These are phyloP conservation scores for Eustoma russellianum DNA, from an alignment of 257 asterid species.

Conservation along the genomic window DNA sequence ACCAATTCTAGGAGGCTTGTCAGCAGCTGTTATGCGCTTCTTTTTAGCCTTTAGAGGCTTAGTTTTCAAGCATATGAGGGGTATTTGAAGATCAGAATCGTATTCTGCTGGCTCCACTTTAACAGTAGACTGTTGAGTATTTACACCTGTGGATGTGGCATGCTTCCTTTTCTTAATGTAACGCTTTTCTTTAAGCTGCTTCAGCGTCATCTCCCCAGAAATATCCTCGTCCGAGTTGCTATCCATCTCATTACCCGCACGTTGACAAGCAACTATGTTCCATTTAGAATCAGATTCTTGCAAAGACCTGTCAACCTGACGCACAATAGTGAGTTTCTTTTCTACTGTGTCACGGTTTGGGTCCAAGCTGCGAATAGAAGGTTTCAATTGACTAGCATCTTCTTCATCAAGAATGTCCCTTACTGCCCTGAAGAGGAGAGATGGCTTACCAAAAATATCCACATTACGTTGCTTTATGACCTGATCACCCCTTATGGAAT, in stretches of 20 bases:
- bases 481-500: slow-evolving; percentile 33
- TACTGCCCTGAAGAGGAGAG: slow-evolving; percentile 27
- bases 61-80: slow-evolving; percentile 37
- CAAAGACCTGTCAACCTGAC: slow-evolving; percentile 31
- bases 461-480: slow-evolving; percentile 30
- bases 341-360: slow-evolving; percentile 9
- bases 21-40: slow-evolving; percentile 18
- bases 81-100: slow-evolving; percentile 50
- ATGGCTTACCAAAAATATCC: slow-evolving; percentile 32
- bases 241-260: slow-evolving; percentile 13
- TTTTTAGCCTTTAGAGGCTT: slow-evolving; percentile 35
- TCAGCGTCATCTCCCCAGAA: slow-evolving; percentile 42
- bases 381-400: slow-evolving; percentile 18
- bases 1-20: slow-evolving; percentile 15
- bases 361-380: slow-evolving; percentile 1
- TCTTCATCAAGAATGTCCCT: slow-evolving; percentile 40
- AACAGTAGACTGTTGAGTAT: slow-evolving; percentile 13
- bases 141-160: slow-evolving; percentile 8
- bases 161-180: slow-evolving; percentile 50
- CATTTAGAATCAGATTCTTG: slow-evolving; percentile 18
- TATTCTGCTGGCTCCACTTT: slow-evolving; percentile 28
- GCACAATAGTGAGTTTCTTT: slow-evolving; percentile 16
- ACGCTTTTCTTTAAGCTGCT: slow-evolving; percentile 40
- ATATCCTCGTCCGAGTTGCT: slow-evolving; percentile 4
- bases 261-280: slow-evolving; percentile 13